Base-by-base conservation (phyloP, 2,329 filamentous ascomycete species). In the Leptographium wingfieldii region DNA sequence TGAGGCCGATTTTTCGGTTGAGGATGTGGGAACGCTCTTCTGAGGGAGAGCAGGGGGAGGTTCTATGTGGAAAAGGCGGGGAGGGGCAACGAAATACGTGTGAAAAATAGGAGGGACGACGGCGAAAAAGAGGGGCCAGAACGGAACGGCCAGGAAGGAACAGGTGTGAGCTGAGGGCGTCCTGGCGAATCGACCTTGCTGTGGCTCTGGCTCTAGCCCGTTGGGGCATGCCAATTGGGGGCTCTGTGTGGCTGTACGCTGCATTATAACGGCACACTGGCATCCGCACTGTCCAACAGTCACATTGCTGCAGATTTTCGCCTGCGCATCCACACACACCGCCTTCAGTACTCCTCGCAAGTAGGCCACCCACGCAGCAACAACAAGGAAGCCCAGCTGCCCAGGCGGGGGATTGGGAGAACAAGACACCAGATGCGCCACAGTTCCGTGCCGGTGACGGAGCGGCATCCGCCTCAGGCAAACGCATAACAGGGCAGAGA, bases 1-100 rank as follows among this genome's bases (percentile, higher is more conserved):
- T 57, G 61, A 59, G 56, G 60, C 55, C 60, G 57, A 59, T 59
- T 61, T 61, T 61, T 61, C 49, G 60, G 60, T 61, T 61, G 60
- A 57, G 57, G 49, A 61, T 57, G 49, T 57, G 60, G 49, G 57
- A 57, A 60, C 49, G 31, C 48, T 11, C n/a, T 56, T 43, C 31
- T 25, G 31, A 31, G 46, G n/a, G 53, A n/a, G 53, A 31, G 22
- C 35, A 43, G 55, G 38, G 54, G 55, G 43, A 53, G 61, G 49
- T 25, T 25, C 48, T 51, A 14, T 22, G 48, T 27, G 22, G 48
- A 25, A 51, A 51, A 51, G 48, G 53, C 33, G 33, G 53, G 53
- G 53, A 35, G 52, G 52, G 52, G 53, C 33, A 53, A 43, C 38
- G 40, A 56, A 46, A 33, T 9, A 38, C 22, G 29, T 22, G 38